Base-by-base conservation (phyloP, 371 early-diverging fungal genomes). In the Antonospora locustae region DNA sequence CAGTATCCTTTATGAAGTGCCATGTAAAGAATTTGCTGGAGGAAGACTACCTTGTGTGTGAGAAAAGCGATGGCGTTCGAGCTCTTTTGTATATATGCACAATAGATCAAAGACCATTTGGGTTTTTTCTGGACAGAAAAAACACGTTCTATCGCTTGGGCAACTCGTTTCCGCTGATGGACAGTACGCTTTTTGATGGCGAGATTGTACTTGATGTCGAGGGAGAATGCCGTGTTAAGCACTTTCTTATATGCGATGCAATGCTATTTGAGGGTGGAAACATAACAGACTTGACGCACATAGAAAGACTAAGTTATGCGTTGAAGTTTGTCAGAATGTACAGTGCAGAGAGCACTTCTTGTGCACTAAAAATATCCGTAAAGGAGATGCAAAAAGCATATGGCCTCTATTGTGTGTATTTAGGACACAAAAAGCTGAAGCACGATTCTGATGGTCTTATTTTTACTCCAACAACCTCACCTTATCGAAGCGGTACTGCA, bases 371-470 rank as follows among this genome's bases (percentile, higher is more conserved):
- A 17, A 60, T 69, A 14, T 29, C 28, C 29, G 27, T 66, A 11
- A 75, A 75, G 41, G 20, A 29, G 22, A 70, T 75, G 71, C 48
- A 55, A 36, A 72, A 72, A 40, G 49, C 55, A 28, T 72, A 75
- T 58, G 71, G 68, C 1, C 62, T 72, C 32, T 37, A 25, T 16
- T 59, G 66, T 25, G 55, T 71, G 23, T 66, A 51, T 24, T 20
- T 16, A 37, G 12, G 40, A 9, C 23, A 5, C 4, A 9, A 34
- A 34, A 38, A 29, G 3, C 73, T 91, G 24, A 78, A 79, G 61
- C 94, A 94, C 75, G 82, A 84, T 45, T 87, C 79, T 29, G 97
- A 96, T 68, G 97, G 97, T 0, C 70, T 94, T 2, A 90, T 96
- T 37, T 96, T 92, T 66, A 93, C 94, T 0, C 81, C 90, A 1